phyloP scores from a whole-genome alignment of 2,329 filamentous ascomycete genomes.

The Aspergillus floridensis region DNA sequence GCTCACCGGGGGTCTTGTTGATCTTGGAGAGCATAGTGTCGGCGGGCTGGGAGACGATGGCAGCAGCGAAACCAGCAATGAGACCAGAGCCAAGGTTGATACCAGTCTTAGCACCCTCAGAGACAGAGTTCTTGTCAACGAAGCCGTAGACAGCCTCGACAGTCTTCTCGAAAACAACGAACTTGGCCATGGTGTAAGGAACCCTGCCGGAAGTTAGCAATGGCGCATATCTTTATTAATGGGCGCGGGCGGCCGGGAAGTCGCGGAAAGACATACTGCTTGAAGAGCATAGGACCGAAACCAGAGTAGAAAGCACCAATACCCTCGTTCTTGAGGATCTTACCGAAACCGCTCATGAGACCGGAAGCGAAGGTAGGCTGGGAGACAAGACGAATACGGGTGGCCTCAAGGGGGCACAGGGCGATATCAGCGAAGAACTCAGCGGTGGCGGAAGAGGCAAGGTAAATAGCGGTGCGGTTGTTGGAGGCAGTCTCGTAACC shows the following conservation, averaged over 20 bases:
- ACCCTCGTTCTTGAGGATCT: conserved; percentile 81
- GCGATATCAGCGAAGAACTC: conserved; percentile 65
- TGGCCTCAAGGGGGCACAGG: conserved; percentile 88
- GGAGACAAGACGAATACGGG: conserved; percentile 88
- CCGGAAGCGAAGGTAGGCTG: conserved; percentile 81
- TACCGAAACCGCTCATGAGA: conserved; percentile 73
- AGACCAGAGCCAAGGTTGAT: conserved; percentile 85
- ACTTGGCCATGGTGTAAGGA: conserved; percentile 93
- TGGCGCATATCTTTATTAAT: neutral
- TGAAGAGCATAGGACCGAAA: conserved; percentile 83
- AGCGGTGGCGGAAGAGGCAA: conserved; percentile 61
- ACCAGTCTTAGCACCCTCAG: conserved; percentile 68
- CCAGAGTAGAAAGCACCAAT: conserved; percentile 84
- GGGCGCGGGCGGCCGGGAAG: no score
- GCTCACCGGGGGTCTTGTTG: conserved; percentile 88
- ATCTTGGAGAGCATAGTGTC: conserved; percentile 95
- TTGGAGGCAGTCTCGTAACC: conserved; percentile 74
- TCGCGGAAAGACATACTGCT: conserved; percentile 59
- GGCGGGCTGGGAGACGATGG: conserved; percentile 82
- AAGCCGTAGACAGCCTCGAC: conserved; percentile 67
- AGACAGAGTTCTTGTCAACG: conserved; percentile 69
- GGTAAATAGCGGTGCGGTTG: conserved; percentile 80
- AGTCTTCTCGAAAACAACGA: conserved; percentile 90
- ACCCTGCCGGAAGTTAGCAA: conserved; percentile 53
- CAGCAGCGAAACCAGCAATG: conserved; percentile 82